These are phyloP conservation scores for Cavenderia fasciculata DNA, from an alignment of 78 protist genomes.

Conservation along the genomic window DNA sequence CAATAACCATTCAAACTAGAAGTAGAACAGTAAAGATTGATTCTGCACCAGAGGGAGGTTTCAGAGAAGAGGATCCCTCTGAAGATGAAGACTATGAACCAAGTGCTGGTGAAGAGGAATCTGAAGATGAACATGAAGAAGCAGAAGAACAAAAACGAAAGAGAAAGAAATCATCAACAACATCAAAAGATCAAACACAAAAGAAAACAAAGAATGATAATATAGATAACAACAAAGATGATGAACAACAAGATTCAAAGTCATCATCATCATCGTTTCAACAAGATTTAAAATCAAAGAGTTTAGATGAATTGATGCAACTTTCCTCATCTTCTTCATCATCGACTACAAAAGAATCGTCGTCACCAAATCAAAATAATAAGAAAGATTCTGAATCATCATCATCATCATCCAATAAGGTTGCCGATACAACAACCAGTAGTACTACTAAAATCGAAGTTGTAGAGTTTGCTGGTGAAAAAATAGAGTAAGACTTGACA, in stretches of 20 bases:
- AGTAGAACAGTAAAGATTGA: conserved; percentile 14
- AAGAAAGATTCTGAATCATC: background rate
- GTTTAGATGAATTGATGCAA: too few relatives aligned
- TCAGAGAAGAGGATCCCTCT: background rate
- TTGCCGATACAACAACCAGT: background rate
- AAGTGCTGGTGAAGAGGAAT: background rate
- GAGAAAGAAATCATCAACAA: background rate
- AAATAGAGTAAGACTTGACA: conserved; percentile 31
- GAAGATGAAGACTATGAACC: conserved; percentile 28
- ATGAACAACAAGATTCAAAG: background rate
- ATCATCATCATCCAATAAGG: background rate
- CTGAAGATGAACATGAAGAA: background rate
- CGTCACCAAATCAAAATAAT: background rate
- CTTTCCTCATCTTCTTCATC: too few relatives aligned
- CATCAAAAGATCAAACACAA: background rate
- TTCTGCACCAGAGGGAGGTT: background rate
- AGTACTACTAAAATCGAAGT: background rate
- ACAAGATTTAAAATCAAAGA: background rate
- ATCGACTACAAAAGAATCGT: too few relatives aligned
- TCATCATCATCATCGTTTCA: background rate
- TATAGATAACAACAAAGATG: background rate
- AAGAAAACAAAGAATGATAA: background rate
- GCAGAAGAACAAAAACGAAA: conserved; percentile 12
- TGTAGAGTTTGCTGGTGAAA: conserved; percentile 63
- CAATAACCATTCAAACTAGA: too few relatives aligned